Evolutionary conservation across 2,329 filamentous ascomycete genomes (phyloP).

Genomic region (Penicillium psychrosexuale): DNA sequence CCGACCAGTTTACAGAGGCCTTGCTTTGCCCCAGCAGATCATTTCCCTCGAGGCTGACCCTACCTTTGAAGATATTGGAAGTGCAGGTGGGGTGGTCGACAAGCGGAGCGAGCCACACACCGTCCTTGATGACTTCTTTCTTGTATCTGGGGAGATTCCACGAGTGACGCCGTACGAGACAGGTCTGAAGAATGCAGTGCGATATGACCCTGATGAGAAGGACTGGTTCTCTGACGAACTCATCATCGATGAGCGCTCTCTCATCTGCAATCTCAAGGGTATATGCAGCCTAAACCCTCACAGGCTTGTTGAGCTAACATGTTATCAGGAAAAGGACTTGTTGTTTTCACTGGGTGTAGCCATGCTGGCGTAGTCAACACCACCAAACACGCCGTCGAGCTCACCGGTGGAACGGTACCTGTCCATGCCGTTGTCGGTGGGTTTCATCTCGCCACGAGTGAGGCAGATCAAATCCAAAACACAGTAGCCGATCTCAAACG

Average conservation of each 20-base stretch:
- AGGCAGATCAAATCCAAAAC: slow-evolving; percentile 43
- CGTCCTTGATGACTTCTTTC: slow-evolving; percentile 51
- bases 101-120: slow-evolving; percentile 44
- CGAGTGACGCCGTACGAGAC: slow-evolving; percentile 50
- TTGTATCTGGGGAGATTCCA: slow-evolving; percentile 55
- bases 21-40: slow-evolving; percentile 41
- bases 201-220: slow-evolving; percentile 39
- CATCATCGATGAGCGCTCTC: slow-evolving; percentile 53
- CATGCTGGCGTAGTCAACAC: slow-evolving; percentile 57
- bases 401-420: slow-evolving; percentile 37
- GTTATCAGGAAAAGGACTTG: slow-evolving; percentile 48
- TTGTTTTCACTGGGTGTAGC: slow-evolving; percentile 57
- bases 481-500: slow-evolving; percentile 50
- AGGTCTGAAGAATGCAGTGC: slow-evolving; percentile 47
- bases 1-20: slow-evolving; percentile 51
- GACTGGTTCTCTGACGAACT: slow-evolving; percentile 50
- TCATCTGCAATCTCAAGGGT: slow-evolving; percentile 55
- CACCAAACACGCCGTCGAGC: slow-evolving; percentile 45
- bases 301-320: not conserved
- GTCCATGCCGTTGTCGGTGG: slow-evolving; percentile 54
- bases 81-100: slow-evolving; percentile 42
- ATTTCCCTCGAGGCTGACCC: slow-evolving; percentile 55
- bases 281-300: not conserved
- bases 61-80: slow-evolving; percentile 48
- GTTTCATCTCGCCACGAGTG: slow-evolving; percentile 52